phyloP scores from a whole-genome alignment of 2,329 filamentous ascomycete genomes.

The Aspergillus udagawae region DNA sequence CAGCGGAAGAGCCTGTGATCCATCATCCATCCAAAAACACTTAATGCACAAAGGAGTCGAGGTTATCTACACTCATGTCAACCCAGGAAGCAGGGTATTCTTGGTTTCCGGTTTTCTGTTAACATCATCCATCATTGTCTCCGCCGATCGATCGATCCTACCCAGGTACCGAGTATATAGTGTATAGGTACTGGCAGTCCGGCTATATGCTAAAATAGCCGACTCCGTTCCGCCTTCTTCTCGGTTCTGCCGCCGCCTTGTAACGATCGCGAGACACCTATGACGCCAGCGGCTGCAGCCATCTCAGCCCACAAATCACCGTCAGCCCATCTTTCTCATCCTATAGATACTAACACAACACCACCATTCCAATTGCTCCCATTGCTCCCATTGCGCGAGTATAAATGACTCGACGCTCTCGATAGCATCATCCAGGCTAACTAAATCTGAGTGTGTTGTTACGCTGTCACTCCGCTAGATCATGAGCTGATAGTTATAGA shows the following conservation, averaged over 20 bases:
- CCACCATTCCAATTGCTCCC: neutral
- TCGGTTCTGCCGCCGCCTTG: neutral
- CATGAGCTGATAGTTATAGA: neutral
- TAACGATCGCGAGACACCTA: neutral
- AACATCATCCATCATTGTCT: too few relatives aligned
- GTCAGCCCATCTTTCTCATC: neutral
- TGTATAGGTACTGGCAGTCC: too few relatives aligned
- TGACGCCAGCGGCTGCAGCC: neutral
- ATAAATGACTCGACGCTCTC: neutral
- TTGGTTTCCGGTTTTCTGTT: neutral
- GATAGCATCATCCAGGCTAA: neutral
- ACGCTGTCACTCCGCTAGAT: neutral
- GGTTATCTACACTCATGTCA: too few relatives aligned
- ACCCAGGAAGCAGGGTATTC: too few relatives aligned
- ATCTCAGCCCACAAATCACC: neutral
- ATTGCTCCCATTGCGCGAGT: neutral
- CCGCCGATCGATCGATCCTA: neutral
- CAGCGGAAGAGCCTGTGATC: too few relatives aligned
- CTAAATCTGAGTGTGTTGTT: neutral
- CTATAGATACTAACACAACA: neutral
- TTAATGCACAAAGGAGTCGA: too few relatives aligned
- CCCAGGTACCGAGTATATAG: neutral
- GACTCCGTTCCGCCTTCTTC: neutral
- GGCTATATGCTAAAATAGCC: too few relatives aligned
- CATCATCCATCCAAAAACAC: too few relatives aligned